Base-by-base conservation (phyloP, 768 basidiomycete genomes). In the Plicaturopsis crispa region DNA sequence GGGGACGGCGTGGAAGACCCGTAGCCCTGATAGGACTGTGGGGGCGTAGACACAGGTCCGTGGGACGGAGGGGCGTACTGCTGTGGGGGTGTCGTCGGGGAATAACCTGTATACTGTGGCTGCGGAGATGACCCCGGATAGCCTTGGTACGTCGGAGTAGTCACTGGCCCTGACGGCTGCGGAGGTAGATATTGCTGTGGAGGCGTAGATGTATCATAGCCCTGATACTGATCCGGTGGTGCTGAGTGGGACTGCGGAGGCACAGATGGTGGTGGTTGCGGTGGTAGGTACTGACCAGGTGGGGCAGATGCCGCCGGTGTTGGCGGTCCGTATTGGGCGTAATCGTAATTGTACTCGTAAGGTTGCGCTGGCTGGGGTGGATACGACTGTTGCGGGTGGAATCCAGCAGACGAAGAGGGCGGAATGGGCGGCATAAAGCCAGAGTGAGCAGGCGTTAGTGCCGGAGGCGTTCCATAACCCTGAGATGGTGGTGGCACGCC, bases 361-460 rank as follows among this genome's bases (percentile, higher is more conserved):
- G n/a, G n/a, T n/a, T n/a, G n/a, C n/a, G n/a, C n/a, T 35, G 8
- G 46, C 42, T 20, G 43, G 42, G 43, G 43, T 4, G 46, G 35
- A 42, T 53, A 49, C 14, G 44, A 48, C 30, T 51, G 43, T 31
- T 51, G 50, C 2, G 52, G 49, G 5, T 52, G 48, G 24, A 28
- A 28, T 8, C 53, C 48, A 48, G 58, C 55, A 17, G 62, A 55
- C 23, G 65, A 59, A 5, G 63, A 53, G 33, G 60, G 64, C 40
- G 65, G 66, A n/a, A 59, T 54, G 31, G 60, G 63, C 38, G 61
- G 63, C 14, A 60, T 50, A 39, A 65, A 61, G 8, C 51, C 48
- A 14, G 56, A 51, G 4, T 66, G 62, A 3, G 63, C 51, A 3
- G 66, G 54, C 4, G 59, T 53, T 18, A 43, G 35, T 31, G 50